Conservation (phyloP, 768 basidiomycete species). For the Rhodotorula kratochvilovae region DNA sequence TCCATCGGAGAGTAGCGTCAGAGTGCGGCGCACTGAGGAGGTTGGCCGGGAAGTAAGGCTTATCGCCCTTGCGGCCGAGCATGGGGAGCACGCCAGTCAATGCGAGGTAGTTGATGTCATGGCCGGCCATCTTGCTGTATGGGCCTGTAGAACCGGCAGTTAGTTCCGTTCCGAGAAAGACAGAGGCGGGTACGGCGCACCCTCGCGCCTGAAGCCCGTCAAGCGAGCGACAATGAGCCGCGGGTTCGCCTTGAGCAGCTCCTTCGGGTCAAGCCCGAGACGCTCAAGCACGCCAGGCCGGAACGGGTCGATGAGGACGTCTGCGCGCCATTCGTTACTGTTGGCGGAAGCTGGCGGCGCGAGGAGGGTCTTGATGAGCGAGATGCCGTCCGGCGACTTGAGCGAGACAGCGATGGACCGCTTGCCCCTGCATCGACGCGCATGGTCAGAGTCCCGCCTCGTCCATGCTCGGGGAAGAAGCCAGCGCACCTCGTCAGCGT, state of each 20-base stretch:
- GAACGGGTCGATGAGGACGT: slow-evolving; percentile 77
- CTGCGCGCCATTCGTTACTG: slow-evolving; percentile 50
- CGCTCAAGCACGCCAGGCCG: slow-evolving; percentile 76
- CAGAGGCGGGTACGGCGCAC: background rate
- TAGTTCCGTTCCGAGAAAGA: too few relatives aligned
- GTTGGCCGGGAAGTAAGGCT: slow-evolving; percentile 69
- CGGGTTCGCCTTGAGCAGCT: slow-evolving; percentile 64
- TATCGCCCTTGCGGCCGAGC: slow-evolving; percentile 61
- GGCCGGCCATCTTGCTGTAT: slow-evolving; percentile 76
- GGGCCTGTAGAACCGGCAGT: slow-evolving; percentile 56
- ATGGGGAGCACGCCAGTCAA: slow-evolving; percentile 67
- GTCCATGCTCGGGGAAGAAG: too few relatives aligned
- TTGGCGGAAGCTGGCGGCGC: slow-evolving; percentile 19
- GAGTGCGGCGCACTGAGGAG: slow-evolving; percentile 50
- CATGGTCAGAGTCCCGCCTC: background rate
- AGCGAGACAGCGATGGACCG: slow-evolving; percentile 68
- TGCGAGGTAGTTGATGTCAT: slow-evolving; percentile 80
- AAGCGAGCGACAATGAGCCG: slow-evolving; percentile 69
- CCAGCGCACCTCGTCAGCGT: slow-evolving; percentile 25
- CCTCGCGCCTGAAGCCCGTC: slow-evolving; percentile 56
- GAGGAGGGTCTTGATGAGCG: slow-evolving; percentile 59
- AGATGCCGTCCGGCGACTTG: slow-evolving; percentile 60
- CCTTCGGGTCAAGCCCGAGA: slow-evolving; percentile 68
- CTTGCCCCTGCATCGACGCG: slow-evolving; percentile 66
- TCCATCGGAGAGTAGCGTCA: background rate